Base-by-base conservation (phyloP, 768 basidiomycete species). In the Boletus rufocinnamomeus region DNA sequence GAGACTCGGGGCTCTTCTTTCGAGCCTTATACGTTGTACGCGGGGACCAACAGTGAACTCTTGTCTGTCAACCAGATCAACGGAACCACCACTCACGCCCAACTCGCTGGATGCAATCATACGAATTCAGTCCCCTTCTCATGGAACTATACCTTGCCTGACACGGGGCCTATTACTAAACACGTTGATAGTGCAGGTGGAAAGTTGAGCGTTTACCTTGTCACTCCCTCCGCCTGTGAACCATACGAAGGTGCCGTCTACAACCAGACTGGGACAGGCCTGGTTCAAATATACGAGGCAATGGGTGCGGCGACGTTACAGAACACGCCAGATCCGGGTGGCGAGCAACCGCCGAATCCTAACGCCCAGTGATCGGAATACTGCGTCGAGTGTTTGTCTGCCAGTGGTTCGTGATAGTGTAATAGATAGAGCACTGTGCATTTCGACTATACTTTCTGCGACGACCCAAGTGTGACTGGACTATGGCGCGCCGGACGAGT, bases 31-130 rank as follows among this genome's bases (percentile, higher is more conserved):
- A 57, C 63, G 1, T 5, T 58, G 14, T 63, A 56, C 16, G 60
- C 54, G 11, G 57, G 61, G 54, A 64, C 57, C 48, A 58, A 58
- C 49, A 59, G 27, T 25, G 32, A 25, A 5, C 51, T 62, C 38
- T 34, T 63, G 21, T 51, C 61, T 6, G 25, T 58, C 34, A 6
- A 46, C 19, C 10, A 6, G 35, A 52, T 55, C 13, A 61, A 55
- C 46, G 11, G 13, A 8, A 54, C 45, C 25, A 45, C 59, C 27
- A 45, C 56, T 5, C n/a, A 57, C 4, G 56, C 55, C n/a, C 52
- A 63, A 25, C 56, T 57, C 17, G 35, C 56, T 16, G 59, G 52
- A 4, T 63, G 62, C 41, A 25, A 38, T 10, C 4, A 51, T 19
- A 61, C 59, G 2, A 37, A 50, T 34, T 7, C 28, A 3, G 48